Base-by-base conservation (phyloP, 1,284 basidiomycete genomes). In the Neolentinus lepideus region DNA sequence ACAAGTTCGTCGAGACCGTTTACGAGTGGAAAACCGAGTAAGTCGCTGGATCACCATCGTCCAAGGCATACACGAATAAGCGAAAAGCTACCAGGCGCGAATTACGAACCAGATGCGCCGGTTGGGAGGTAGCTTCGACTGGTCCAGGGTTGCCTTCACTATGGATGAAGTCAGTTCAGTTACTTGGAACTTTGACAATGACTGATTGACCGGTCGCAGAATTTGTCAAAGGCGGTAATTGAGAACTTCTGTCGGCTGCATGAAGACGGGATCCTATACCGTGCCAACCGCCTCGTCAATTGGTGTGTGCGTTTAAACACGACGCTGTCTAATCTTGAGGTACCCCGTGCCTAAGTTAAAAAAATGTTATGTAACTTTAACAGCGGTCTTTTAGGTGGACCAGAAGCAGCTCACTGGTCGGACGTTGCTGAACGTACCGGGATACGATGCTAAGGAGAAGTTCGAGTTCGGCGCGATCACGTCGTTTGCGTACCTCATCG, bases 231-330 rank as follows among this genome's bases (percentile, higher is more conserved):
- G 72, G 94, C 95, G 38, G 97, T 99, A 48, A 78, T 85, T 36
- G 95, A 99, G 70, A 92, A 84, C 10, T 99, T 99, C 73, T 95
- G 93, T 70, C 80, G 81, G 45, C 73, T 99, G 45, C 89, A 95
- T 67, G 95, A 99, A 68, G 92, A 95, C 54, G 95, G 96, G 6
- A 83, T 94, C 64, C 73, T 99, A 57, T 99, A 99, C 73, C 90
- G 97, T 38, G 95, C 94, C 19, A 99, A 98, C 70, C 86, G 96
- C 35, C 83, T 99, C 53, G 96, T 99, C 62, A 98, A 99, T 71
- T 99, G 97, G 96, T 99, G 96, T 78, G 91, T 94, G 57, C 83
- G 86, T 67, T 75, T 99, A 60, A 98, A 98, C 71, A 99, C 97
- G 9, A 97, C 95, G 0, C 76, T 99, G 8, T 98, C 95, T 52